These are phyloP conservation scores for Austropuccinia psidii DNA, from an alignment of 1,284 basidiomycete genomes.

Conservation along the genomic window DNA sequence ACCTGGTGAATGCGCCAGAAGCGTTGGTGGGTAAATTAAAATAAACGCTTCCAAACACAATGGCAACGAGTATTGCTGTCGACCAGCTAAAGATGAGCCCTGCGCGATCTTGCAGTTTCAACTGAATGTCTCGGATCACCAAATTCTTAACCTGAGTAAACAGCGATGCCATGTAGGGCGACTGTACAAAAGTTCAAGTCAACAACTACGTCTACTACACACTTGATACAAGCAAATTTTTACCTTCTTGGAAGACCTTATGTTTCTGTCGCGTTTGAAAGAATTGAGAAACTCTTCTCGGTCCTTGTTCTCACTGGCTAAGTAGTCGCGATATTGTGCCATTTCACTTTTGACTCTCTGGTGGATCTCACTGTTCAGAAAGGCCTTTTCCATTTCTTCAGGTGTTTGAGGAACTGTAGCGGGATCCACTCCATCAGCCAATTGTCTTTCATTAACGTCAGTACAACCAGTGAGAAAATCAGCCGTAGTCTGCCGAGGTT, in stretches of 20 bases:
- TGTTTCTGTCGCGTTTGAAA: constrained; percentile 70
- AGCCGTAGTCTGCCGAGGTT: constrained; percentile 61
- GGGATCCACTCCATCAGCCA: constrained; percentile 45
- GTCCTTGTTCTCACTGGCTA: constrained; percentile 57
- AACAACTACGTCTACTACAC: not conserved
- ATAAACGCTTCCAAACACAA: constrained; percentile 44
- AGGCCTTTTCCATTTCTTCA: constrained; percentile 56
- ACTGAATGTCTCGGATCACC: constrained; percentile 45
- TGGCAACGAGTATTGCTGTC: constrained; percentile 42
- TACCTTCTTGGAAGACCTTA: constrained; percentile 58
- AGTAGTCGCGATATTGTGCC: constrained; percentile 59
- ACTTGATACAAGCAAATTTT: too few species aligned
- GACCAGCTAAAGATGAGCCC: constrained; percentile 54
- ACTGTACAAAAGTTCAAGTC: constrained; percentile 52
- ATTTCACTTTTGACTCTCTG: constrained; percentile 54
- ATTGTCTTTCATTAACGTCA: constrained; percentile 49
- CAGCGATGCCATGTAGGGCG: constrained; percentile 77
- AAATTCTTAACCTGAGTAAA: constrained; percentile 56
- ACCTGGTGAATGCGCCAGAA: constrained; percentile 50
- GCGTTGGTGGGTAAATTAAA: constrained; percentile 41
- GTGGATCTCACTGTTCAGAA: constrained; percentile 55
- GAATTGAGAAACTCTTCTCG: constrained; percentile 67
- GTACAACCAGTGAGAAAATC: constrained; percentile 51
- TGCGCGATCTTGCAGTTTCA: constrained; percentile 71
- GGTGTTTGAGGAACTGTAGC: constrained; percentile 42